phyloP scores from a whole-genome alignment of 768 basidiomycete genomes.

The Serpula lacrymans region DNA sequence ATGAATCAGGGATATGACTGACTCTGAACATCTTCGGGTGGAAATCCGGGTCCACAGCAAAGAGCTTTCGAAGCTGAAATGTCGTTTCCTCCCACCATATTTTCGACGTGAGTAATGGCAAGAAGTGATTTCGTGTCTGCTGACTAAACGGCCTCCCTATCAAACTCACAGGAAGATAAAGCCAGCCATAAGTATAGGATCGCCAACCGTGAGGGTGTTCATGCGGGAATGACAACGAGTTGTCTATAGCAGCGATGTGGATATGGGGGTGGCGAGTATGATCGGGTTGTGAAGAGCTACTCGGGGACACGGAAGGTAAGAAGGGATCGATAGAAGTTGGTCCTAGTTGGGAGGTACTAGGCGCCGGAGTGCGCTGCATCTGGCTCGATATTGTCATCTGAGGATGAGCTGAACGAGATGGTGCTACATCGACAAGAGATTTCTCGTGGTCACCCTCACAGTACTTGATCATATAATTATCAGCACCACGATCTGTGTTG shows the following conservation, averaged over 20 bases:
- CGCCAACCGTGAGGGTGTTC: conserved; percentile 82
- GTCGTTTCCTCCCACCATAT: conserved; percentile 90
- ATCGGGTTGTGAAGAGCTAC: conserved; percentile 23
- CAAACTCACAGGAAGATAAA: conserved; percentile 80
- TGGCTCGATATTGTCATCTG: conserved; percentile 77
- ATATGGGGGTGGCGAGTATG: conserved; percentile 74
- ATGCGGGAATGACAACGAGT: conserved; percentile 89
- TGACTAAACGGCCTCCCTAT: conserved; percentile 86
- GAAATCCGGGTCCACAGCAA: conserved; percentile 81
- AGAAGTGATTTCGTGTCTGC: conserved; percentile 75
- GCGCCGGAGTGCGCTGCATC: conserved; percentile 42
- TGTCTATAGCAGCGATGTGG: conserved; percentile 92
- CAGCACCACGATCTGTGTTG: conserved; percentile 83
- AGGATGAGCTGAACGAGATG: conserved; percentile 60
- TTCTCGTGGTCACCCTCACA: conserved; percentile 82
- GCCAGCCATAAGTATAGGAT: conserved; percentile 85
- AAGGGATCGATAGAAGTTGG: conserved; percentile 37
- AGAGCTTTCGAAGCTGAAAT: conserved; percentile 69
- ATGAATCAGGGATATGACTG: conserved; percentile 21
- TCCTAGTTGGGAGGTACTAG: conserved; percentile 36
- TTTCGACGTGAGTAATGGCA: conserved; percentile 79
- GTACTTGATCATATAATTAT: conserved; percentile 93
- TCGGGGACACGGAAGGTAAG: conserved; percentile 33
- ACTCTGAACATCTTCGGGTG: conserved; percentile 89
- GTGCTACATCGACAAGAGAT: conserved; percentile 73